Evolutionary conservation across 306 rosid species (phyloP).

Genomic region (Fragaria ananassa): DNA sequence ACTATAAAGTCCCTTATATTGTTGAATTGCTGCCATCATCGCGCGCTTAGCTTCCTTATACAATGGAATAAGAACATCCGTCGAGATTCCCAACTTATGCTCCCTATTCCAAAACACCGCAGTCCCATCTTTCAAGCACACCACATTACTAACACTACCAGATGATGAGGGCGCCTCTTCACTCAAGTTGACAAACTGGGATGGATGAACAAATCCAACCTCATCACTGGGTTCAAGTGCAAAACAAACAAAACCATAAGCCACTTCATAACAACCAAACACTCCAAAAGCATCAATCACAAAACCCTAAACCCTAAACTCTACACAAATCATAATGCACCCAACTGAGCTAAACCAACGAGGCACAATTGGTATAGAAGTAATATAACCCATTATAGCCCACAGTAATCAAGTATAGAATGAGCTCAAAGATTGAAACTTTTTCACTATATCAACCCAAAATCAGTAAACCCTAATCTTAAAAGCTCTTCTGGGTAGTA

Average conservation of each 20-base stretch:
- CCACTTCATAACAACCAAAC: neutral
- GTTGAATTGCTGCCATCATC: conserved; percentile 48
- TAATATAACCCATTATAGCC: neutral
- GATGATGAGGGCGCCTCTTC: conserved; percentile 38
- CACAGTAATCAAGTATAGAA: neutral
- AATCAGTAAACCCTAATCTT: neutral
- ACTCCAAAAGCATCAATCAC: neutral
- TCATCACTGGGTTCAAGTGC: conserved; percentile 59
- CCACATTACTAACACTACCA: conserved; percentile 18
- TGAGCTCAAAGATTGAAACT: neutral
- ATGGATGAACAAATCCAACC: conserved; percentile 79
- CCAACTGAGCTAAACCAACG: neutral
- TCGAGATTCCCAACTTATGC: conserved; percentile 84
- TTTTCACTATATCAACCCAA: neutral
- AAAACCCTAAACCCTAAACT: neutral
- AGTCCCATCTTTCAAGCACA: conserved; percentile 21
- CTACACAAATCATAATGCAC: neutral
- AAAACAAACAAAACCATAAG: conserved; percentile 19
- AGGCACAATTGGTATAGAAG: neutral
- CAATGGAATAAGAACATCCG: conserved; percentile 51
- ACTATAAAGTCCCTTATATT: conserved; percentile 37
- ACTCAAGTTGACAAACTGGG: conserved; percentile 54
- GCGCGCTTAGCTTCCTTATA: conserved; percentile 51
- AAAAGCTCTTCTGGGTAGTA: neutral
- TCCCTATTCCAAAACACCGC: conserved; percentile 61